Evolutionary conservation across 306 rosid genomes (phyloP), one percentile per base, ranked within the genome.

Genomic region (Castanea crenata): DNA sequence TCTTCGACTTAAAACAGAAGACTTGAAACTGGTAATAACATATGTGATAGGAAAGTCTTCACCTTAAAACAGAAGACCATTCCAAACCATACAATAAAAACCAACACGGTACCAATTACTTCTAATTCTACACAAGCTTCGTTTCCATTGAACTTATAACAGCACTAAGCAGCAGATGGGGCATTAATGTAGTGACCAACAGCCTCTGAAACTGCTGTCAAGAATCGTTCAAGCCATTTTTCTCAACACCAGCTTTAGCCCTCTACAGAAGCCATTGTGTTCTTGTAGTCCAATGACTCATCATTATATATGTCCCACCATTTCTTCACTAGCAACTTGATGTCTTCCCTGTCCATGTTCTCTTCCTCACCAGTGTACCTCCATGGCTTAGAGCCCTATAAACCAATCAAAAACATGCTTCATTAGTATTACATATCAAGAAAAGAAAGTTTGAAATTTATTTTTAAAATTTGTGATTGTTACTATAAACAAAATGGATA

Each of bases 81-180:
- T 27, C 2, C 21, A 63, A 14, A 14, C 20, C 20, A 14, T 29
- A 6, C 5, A 67, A 19, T 3, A 19, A 63, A 23, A 59, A 0
- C 67, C 13, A 23, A 44, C 34, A 44, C 44, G 71, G 76, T 62
- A 72, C 79, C 25, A 10, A 38, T 55, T 46, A 41, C 13, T 34
- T 23, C 16, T 67, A 18, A 3, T 4, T 16, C 54, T 67, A 8
- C 16, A 67, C 52, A 35, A 12, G 5, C 54, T 67, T n/a, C 38
- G 18, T 19, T 34, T 19, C 4, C 6, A 18, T 67, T 18, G 4
- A 34, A 32, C 14, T 21, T 10, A 49, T 3, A 49, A 34, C 62
- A 55, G 23, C 41, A 16, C 69, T 86, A 90, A 8, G 93, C 93
- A 4, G 93, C 93, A 2, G 90, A 76, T 74, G 93, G 90, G 58